These are phyloP conservation scores for Niebla homalea DNA, from an alignment of 495 filamentous ascomycete species.

Conservation along the genomic window DNA sequence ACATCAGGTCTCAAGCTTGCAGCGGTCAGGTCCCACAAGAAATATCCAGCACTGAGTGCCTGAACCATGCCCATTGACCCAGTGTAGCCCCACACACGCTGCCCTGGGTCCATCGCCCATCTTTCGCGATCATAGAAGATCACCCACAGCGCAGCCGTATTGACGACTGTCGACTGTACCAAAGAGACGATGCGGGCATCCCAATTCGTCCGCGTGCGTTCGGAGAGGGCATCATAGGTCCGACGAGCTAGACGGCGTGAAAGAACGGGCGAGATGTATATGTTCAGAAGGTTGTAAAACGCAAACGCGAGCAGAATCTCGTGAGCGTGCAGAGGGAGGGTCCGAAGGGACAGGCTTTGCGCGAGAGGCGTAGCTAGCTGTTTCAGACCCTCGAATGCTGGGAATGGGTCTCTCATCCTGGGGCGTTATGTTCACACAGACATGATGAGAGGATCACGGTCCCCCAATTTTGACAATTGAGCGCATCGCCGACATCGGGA, in stretches of 20 bases:
- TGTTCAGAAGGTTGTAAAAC: slow-evolving; percentile 66
- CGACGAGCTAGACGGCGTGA: slow-evolving; percentile 53
- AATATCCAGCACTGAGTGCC: slow-evolving; percentile 86
- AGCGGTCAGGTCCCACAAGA: slow-evolving; percentile 79
- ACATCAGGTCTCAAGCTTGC: slow-evolving; percentile 56
- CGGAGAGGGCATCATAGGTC: slow-evolving; percentile 56
- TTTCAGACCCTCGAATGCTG: slow-evolving; percentile 33
- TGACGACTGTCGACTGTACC: slow-evolving; percentile 70
- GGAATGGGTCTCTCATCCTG: slow-evolving; percentile 59
- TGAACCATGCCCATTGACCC: slow-evolving; percentile 73
- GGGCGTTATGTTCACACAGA: too few relatives aligned
- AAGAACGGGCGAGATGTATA: slow-evolving; percentile 57
- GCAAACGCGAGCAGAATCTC: slow-evolving; percentile 64
- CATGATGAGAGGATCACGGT: too few relatives aligned
- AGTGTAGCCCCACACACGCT: slow-evolving; percentile 82
- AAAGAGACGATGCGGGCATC: slow-evolving; percentile 93
- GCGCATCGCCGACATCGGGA: too few relatives aligned
- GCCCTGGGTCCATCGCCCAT: slow-evolving; percentile 49
- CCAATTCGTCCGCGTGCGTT: slow-evolving; percentile 74
- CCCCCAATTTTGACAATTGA: too few relatives aligned
- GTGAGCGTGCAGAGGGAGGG: slow-evolving; percentile 75
- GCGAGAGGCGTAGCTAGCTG: slow-evolving; percentile 33
- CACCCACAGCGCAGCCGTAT: slow-evolving; percentile 62
- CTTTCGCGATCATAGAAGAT: slow-evolving; percentile 71
- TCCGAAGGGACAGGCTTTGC: slow-evolving; percentile 44